Evolutionary conservation across 768 basidiomycete species (phyloP).

Genomic region (Crepidotus variabilis): DNA sequence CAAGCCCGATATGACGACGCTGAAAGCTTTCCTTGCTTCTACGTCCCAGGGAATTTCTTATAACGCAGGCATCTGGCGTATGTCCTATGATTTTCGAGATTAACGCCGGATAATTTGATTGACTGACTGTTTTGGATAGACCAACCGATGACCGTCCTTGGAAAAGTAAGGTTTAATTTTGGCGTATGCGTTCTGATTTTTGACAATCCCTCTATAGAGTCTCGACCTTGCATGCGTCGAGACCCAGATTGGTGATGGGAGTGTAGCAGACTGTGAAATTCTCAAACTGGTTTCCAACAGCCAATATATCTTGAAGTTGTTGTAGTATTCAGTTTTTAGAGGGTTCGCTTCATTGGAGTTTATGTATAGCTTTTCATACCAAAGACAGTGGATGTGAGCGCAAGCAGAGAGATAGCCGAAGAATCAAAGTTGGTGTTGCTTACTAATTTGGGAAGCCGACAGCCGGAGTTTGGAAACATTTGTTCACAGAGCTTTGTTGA

Average conservation of each 20-base stretch:
- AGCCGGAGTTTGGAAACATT: conserved; percentile 39
- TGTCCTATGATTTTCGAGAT: conserved; percentile 34
- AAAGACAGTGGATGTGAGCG: not conserved
- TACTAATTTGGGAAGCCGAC: conserved; percentile 34
- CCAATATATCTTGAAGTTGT: conserved; percentile 31
- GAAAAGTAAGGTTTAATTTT: conserved; percentile 43
- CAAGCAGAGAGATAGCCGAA: conserved; percentile 2
- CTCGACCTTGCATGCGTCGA: conserved; percentile 90
- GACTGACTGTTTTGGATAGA: conserved; percentile 41
- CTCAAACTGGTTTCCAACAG: conserved; percentile 43
- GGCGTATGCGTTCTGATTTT: conserved; percentile 11
- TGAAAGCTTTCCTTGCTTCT: conserved; percentile 81
- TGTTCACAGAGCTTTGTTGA: conserved; percentile 16
- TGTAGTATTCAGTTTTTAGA: conserved; percentile 1
- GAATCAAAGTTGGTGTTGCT: conserved; percentile 5
- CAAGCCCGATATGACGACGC: conserved; percentile 67
- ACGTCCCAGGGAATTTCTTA: conserved; percentile 86
- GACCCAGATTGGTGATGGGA: conserved; percentile 85
- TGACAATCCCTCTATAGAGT: conserved; percentile 34
- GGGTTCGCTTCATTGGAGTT: not conserved
- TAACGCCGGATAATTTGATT: conserved; percentile 7
- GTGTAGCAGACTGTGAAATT: conserved; percentile 82
- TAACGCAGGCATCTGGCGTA: conserved; percentile 84
- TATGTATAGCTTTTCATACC: not conserved
- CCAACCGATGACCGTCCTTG: conserved; percentile 87